Evolutionary conservation across 176 grass and related monocot genomes (phyloP).

Genomic region (Lolium rigidum): DNA sequence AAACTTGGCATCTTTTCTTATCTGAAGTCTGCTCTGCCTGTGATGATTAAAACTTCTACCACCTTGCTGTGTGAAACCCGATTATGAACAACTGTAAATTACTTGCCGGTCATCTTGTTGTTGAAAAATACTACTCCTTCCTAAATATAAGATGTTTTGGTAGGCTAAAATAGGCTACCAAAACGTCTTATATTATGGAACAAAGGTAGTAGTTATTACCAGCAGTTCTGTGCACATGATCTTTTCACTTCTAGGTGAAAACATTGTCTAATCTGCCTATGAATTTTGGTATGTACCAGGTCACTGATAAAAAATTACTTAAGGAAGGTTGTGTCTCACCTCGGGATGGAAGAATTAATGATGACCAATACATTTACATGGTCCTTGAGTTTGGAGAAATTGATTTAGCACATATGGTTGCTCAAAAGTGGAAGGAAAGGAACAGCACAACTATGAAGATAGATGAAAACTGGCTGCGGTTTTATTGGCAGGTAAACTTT

Average conservation of each 20-base stretch:
- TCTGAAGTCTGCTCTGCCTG: not conserved
- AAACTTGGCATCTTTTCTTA: slow-evolving; percentile 10
- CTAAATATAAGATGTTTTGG: no score
- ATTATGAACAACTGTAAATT: slow-evolving; percentile 9
- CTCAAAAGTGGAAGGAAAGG: slow-evolving; percentile 82
- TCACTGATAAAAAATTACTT: slow-evolving; percentile 87
- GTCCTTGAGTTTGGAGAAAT: slow-evolving; percentile 98
- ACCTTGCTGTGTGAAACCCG: not conserved
- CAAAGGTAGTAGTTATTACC: not conserved
- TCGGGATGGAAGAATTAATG: slow-evolving; percentile 79
- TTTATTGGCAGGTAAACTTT: slow-evolving; percentile 94
- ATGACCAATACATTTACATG: slow-evolving; percentile 95
- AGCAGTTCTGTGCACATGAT: not conserved
- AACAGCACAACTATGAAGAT: slow-evolving; percentile 56
- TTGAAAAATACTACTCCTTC: no score
- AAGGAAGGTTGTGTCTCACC: slow-evolving; percentile 53
- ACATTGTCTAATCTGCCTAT: slow-evolving; percentile 30
- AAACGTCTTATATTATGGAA: no score
- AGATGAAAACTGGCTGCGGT: slow-evolving; percentile 98
- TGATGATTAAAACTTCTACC: slow-evolving; percentile 6
- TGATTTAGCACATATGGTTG: slow-evolving; percentile 94
- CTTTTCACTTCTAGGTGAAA: slow-evolving; percentile 22
- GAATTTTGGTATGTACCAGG: slow-evolving; percentile 64
- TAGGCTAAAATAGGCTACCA: no score
- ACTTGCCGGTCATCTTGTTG: not conserved